Conservation (phyloP, 78 protist species). For the Goniomonas avonlea region DNA sequence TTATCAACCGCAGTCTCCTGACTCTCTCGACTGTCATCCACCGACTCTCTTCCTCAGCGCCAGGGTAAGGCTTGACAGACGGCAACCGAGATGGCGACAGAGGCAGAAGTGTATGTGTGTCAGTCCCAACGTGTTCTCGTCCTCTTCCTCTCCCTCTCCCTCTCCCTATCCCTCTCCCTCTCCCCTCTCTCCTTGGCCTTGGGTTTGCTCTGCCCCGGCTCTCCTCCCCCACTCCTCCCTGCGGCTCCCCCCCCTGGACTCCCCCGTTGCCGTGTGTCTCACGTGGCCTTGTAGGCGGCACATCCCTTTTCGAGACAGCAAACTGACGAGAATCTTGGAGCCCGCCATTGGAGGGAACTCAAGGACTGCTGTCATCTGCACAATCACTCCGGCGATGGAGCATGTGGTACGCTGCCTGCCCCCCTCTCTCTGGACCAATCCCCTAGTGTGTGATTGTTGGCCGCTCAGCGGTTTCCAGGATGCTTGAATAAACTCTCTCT, state of each 20-base stretch:
- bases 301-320: conserved; percentile 52
- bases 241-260: too few species aligned
- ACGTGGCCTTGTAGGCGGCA: background rate
- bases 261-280: too few species aligned
- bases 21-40: conserved; percentile 69
- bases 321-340: conserved; percentile 66
- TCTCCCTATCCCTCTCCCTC: background rate
- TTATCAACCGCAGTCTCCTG: conserved; percentile 67
- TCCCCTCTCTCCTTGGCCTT: background rate
- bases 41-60: background rate
- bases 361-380: conserved; percentile 54
- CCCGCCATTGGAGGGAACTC: conserved; percentile 74
- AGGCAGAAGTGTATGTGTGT: background rate
- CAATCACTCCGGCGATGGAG: conserved; percentile 51
- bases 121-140: background rate
- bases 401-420: too few species aligned
- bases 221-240: background rate
- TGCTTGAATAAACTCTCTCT: too few species aligned
- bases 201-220: background rate
- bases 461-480: too few species aligned
- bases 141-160: background rate
- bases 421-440: too few species aligned
- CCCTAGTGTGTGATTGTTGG: too few species aligned
- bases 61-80: too few species aligned
- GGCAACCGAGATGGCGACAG: too few species aligned